These are phyloP conservation scores for Fusarium lyarnte DNA, from an alignment of 2,329 filamentous ascomycete species.

Conservation along the genomic window DNA sequence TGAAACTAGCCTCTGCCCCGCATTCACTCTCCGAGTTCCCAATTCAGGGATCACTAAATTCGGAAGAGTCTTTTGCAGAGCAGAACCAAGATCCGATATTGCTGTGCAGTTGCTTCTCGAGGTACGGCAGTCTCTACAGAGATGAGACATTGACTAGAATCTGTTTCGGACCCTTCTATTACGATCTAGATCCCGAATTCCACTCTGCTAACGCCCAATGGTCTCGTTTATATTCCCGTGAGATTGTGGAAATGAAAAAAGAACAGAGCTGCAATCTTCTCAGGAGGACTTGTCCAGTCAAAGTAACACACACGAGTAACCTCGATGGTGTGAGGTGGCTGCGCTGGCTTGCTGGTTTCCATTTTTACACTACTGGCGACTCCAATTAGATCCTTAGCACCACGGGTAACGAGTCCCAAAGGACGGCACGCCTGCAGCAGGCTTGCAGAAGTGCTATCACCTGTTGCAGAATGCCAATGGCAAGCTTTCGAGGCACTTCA, in stretches of 20 bases:
- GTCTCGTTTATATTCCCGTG: neutral
- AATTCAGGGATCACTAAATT: constrained; percentile 5
- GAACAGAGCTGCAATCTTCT: constrained; percentile 27
- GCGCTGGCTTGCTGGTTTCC: constrained; percentile 5
- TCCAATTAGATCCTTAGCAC: constrained; percentile 23
- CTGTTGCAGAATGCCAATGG: constrained; percentile 22
- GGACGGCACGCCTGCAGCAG: constrained; percentile 26
- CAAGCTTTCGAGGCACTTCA: constrained; percentile 5
- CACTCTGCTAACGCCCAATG: neutral
- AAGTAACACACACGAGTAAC: neutral
- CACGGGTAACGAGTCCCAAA: constrained; percentile 15
- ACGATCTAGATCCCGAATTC: constrained; percentile 1
- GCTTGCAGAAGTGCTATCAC: constrained; percentile 35
- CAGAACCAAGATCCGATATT: neutral
- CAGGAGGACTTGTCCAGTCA: constrained; percentile 1
- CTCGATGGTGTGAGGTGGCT: constrained; percentile 1
- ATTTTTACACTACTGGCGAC: constrained; percentile 17
- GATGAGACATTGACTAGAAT: constrained; percentile 15
- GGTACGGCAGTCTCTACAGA: constrained; percentile 13
- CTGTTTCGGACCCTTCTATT: constrained; percentile 30
- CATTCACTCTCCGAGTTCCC: constrained; percentile 19
- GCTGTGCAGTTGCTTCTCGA: constrained; percentile 5
- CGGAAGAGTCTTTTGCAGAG: neutral
- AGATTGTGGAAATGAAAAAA: constrained; percentile 6
- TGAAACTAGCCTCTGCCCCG: constrained; percentile 28